Percentiles rank a stretch among this genome's conserved stretches.
These are phyloP conservation scores for Emmonsiellopsis sp. DNA, from an alignment of 2,329 filamentous ascomycete species.

Conservation along the genomic window DNA sequence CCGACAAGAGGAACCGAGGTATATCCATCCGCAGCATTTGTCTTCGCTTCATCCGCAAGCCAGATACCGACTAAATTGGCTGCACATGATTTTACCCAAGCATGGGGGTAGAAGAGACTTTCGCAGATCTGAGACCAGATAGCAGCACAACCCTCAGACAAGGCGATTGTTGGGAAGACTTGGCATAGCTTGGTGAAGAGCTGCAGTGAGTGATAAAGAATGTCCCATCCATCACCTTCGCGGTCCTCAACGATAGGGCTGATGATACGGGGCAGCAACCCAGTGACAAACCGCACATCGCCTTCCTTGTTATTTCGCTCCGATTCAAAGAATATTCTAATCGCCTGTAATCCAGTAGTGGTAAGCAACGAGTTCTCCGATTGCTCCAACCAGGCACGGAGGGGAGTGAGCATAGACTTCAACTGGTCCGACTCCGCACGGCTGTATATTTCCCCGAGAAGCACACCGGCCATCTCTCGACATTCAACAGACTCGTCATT, in stretches of 20 bases:
- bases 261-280: slow-evolving; percentile 48
- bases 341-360: slow-evolving; percentile 68
- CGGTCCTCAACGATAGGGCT: slow-evolving; percentile 39
- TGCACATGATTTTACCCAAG: slow-evolving; percentile 67
- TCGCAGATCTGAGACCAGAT: slow-evolving; percentile 64
- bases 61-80: slow-evolving; percentile 67
- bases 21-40: slow-evolving; percentile 46
- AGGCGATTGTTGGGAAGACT: slow-evolving; percentile 53
- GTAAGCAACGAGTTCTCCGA: slow-evolving; percentile 62
- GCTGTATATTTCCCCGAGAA: slow-evolving; percentile 73
- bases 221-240: slow-evolving; percentile 53
- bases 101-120: slow-evolving; percentile 63
- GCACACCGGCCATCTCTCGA: slow-evolving; percentile 66
- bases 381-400: slow-evolving; percentile 69
- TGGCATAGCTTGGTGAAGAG: slow-evolving; percentile 60
- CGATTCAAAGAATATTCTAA: slow-evolving; percentile 72
- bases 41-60: slow-evolving; percentile 67
- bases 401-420: slow-evolving; percentile 59
- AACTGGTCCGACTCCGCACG: slow-evolving; percentile 65
- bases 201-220: slow-evolving; percentile 64
- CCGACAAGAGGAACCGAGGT: slow-evolving; percentile 55
- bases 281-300: slow-evolving; percentile 54
- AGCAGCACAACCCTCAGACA: slow-evolving; percentile 51
- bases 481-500: slow-evolving; percentile 87
- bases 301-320: slow-evolving; percentile 54